Percentiles rank a stretch among this genome's conserved stretches.
Evolutionary conservation across 176 grass and related monocot species (phyloP).

Genomic region (Stipa capillata): DNA sequence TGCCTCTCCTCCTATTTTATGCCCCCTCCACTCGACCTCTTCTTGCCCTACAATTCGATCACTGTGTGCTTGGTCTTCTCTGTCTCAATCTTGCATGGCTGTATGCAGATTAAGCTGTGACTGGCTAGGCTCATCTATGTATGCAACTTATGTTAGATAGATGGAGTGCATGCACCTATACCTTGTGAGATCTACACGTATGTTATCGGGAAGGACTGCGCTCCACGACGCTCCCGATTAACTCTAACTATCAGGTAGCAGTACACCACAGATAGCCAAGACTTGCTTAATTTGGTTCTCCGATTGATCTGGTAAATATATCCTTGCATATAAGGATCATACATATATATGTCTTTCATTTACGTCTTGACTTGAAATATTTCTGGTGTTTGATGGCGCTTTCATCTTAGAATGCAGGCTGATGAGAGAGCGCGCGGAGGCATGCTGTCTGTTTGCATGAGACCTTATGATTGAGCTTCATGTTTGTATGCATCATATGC

Average conservation of each 20-base stretch:
- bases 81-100: neutral
- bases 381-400: neutral
- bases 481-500: neutral
- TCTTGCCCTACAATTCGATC: neutral
- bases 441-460: neutral
- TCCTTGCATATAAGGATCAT: neutral
- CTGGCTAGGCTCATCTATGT: neutral
- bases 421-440: neutral
- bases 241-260: neutral
- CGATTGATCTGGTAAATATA: neutral
- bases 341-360: neutral
- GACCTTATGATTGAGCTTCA: neutral
- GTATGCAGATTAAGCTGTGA: neutral
- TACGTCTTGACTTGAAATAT: neutral
- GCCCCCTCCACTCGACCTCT: neutral
- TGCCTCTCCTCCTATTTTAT: constrained; percentile 24
- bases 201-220: neutral
- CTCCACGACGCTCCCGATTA: neutral
- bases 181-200: constrained; percentile 5
- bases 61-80: neutral
- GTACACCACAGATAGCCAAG: neutral
- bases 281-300: neutral
- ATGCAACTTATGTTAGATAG: neutral
- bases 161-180: neutral
- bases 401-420: neutral